These are phyloP conservation scores for Fusarium sp. DNA, from an alignment of 2,329 filamentous ascomycete genomes.

Conservation along the genomic window DNA sequence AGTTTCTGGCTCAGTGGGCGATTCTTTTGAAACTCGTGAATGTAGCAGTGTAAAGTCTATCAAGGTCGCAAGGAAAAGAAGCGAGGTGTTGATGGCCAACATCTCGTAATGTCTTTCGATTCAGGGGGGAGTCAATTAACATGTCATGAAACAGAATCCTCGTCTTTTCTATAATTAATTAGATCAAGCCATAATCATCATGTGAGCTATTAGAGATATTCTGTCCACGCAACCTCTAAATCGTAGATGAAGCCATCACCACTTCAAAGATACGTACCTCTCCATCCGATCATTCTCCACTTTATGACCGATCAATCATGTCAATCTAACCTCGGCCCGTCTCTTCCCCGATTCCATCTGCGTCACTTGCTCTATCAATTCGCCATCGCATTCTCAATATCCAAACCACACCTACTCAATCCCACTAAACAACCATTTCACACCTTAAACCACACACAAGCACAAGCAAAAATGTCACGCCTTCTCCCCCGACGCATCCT, in stretches of 20 bases:
- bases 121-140: background rate
- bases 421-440: background rate
- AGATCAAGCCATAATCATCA: fast-evolving
- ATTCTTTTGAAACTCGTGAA: background rate
- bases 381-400: background rate
- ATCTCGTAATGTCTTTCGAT: background rate
- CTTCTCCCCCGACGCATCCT: constrained; percentile 29
- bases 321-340: constrained; percentile 34
- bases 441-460: too few relatives aligned
- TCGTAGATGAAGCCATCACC: constrained; percentile 13
- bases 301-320: background rate
- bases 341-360: constrained; percentile 21
- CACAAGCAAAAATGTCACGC: constrained; percentile 30
- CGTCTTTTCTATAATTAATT: too few relatives aligned
- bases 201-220: background rate
- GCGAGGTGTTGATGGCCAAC: background rate
- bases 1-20: background rate
- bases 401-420: background rate
- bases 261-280: background rate
- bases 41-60: background rate
- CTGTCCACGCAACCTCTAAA: background rate
- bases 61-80: background rate
- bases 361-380: constrained; percentile 8
- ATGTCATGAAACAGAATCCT: too few relatives aligned
- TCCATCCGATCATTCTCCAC: background rate